Conservation (phyloP, 345 rosid species). For the Mangifera indica region DNA sequence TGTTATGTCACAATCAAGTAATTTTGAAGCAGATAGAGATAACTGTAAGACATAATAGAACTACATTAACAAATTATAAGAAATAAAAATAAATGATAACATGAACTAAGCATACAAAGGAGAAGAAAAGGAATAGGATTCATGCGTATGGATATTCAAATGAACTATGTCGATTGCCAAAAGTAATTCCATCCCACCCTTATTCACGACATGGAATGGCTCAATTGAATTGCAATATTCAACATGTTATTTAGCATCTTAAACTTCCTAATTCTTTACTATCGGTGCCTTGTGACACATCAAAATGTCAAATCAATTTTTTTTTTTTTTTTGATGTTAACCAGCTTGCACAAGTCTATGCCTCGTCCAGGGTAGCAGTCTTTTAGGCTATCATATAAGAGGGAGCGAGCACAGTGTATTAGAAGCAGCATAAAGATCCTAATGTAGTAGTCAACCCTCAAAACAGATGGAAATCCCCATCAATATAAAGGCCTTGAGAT, state of each 20-base stretch:
- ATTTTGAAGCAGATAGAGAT: slow-evolving; percentile 65
- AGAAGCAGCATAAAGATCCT: neutral
- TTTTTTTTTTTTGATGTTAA: neutral
- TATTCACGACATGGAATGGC: neutral
- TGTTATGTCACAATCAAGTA: slow-evolving; percentile 65
- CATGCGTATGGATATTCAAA: neutral
- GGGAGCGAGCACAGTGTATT: neutral
- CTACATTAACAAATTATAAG: neutral
- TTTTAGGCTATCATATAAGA: neutral
- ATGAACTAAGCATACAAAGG: neutral
- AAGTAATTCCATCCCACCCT: neutral
- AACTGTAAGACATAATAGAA: slow-evolving; percentile 46
- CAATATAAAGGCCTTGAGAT: neutral
- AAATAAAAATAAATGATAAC: neutral
- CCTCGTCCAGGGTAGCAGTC: slow-evolving; percentile 3
- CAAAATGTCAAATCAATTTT: neutral
- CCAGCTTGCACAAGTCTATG: neutral
- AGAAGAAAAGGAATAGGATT: neutral
- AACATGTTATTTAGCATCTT: neutral
- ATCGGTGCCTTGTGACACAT: neutral
- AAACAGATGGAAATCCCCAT: neutral
- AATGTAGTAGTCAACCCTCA: neutral
- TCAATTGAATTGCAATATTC: neutral
- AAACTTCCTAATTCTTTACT: too few relatives aligned
- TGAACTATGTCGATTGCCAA: neutral